Conservation (phyloP, 148 eudicot genomes). For the Vaccinium corymbosum region DNA sequence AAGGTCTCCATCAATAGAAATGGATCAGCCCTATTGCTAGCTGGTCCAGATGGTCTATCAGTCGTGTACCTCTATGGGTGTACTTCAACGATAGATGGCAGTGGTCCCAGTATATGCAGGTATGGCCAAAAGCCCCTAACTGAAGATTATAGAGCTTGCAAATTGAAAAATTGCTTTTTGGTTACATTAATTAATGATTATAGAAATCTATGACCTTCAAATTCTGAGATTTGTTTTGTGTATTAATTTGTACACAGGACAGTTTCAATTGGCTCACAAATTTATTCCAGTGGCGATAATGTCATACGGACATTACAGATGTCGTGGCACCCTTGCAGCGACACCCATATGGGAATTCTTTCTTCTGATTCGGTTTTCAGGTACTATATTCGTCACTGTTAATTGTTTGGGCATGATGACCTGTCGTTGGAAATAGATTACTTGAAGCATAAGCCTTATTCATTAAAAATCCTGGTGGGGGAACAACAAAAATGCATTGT, state of each 20-base stretch:
- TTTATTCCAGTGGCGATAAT: constrained; percentile 50
- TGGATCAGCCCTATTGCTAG: constrained; percentile 79
- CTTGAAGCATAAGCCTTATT: background rate
- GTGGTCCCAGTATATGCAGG: constrained; percentile 61
- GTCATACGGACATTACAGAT: constrained; percentile 56
- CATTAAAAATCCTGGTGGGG: background rate
- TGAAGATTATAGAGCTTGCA: background rate
- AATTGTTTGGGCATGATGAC: background rate
- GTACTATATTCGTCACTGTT: constrained; percentile 26
- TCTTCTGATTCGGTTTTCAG: constrained; percentile 98
- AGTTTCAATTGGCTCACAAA: constrained; percentile 54
- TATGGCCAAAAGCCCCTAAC: constrained; percentile 19
- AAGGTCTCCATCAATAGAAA: constrained; percentile 68
- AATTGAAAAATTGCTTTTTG: background rate
- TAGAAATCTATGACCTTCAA: background rate
- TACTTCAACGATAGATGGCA: constrained; percentile 46
- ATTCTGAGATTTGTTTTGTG: constrained; percentile 11
- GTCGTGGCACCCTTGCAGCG: constrained; percentile 88
- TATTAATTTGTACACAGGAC: constrained; percentile 48
- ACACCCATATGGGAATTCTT: constrained; percentile 75
- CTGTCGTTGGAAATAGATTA: background rate
- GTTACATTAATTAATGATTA: background rate
- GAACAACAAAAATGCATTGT: background rate
- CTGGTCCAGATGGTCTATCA: constrained; percentile 56
- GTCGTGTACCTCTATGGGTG: constrained; percentile 75